A percentile compares a stretch with the other conserved stretches of the same genome.
phyloP scores from a whole-genome alignment of 2,329 filamentous ascomycete species.

The Achaetomium macrosporum region DNA sequence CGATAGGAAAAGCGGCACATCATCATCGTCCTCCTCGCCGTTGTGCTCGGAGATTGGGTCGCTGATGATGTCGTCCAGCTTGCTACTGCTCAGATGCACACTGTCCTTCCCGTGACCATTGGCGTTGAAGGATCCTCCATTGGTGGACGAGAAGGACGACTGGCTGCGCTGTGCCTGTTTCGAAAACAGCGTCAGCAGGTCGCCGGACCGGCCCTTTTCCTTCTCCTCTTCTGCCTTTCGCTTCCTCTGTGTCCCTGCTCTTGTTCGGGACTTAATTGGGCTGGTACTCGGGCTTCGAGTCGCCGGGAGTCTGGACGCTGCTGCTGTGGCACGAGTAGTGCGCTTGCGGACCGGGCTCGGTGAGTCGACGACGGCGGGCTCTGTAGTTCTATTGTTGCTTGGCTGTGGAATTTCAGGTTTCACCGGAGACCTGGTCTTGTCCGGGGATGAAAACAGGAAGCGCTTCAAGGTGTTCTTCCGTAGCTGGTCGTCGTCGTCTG shows the following conservation, averaged over 20 bases:
- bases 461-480: slow-evolving; percentile 43
- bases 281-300: slow-evolving; percentile 39
- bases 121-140: slow-evolving; percentile 24
- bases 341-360: slow-evolving; percentile 34
- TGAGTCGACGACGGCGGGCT: slow-evolving; percentile 30
- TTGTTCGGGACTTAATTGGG: slow-evolving; percentile 37
- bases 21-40: slow-evolving; percentile 39
- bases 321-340: slow-evolving; percentile 18
- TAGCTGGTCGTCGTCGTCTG: slow-evolving; percentile 14
- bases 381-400: neutral
- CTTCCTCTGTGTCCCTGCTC: slow-evolving; percentile 23
- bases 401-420: neutral
- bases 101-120: slow-evolving; percentile 8
- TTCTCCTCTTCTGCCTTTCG: slow-evolving; percentile 29
- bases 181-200: slow-evolving; percentile 56
- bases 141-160: neutral
- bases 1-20: slow-evolving; percentile 8
- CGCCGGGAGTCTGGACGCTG: slow-evolving; percentile 17
- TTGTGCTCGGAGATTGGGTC: slow-evolving; percentile 58
- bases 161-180: slow-evolving; percentile 45
- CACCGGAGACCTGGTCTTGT: slow-evolving; percentile 27
- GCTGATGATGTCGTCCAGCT: slow-evolving; percentile 45
- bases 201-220: slow-evolving; percentile 49
- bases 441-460: slow-evolving; percentile 49
- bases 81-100: neutral